A percentile compares a stretch with the other conserved stretches of the same genome.
Conservation (phyloP, 768 basidiomycete species). For the Galerina sulciceps region DNA sequence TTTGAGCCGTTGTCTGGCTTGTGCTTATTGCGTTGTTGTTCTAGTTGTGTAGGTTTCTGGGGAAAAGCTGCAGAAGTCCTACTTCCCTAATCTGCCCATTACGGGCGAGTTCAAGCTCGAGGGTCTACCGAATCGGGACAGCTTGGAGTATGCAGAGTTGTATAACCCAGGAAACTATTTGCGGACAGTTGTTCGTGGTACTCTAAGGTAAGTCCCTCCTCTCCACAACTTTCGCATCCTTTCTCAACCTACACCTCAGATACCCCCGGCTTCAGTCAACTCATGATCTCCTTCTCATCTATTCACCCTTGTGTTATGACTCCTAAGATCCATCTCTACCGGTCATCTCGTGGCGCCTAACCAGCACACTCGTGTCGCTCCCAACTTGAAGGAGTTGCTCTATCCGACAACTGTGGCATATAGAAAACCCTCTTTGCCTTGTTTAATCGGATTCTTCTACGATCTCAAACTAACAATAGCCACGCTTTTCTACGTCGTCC, state of each 20-base stretch:
- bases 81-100: conserved; percentile 73
- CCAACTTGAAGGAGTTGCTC: too few relatives aligned
- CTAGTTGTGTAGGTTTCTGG: conserved; percentile 28
- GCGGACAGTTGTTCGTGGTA: conserved; percentile 81
- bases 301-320: too few relatives aligned
- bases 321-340: too few relatives aligned
- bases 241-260: conserved; percentile 36
- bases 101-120: conserved; percentile 69
- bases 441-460: too few relatives aligned
- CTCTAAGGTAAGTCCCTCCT: conserved; percentile 59
- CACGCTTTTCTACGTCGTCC: too few relatives aligned
- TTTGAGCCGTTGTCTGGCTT: not conserved
- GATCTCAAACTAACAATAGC: too few relatives aligned
- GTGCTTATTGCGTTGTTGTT: not conserved
- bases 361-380: too few relatives aligned
- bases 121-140: conserved; percentile 87
- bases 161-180: conserved; percentile 61
- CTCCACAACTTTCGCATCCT: too few relatives aligned
- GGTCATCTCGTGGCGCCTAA: too few relatives aligned
- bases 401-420: too few relatives aligned
- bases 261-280: conserved; percentile 82
- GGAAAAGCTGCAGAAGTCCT: conserved; percentile 52
- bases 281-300: conserved; percentile 73
- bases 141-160: conserved; percentile 66
- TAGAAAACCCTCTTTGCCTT: too few relatives aligned